Conservation (phyloP, 768 basidiomycete genomes). For the Galerina sulciceps region DNA sequence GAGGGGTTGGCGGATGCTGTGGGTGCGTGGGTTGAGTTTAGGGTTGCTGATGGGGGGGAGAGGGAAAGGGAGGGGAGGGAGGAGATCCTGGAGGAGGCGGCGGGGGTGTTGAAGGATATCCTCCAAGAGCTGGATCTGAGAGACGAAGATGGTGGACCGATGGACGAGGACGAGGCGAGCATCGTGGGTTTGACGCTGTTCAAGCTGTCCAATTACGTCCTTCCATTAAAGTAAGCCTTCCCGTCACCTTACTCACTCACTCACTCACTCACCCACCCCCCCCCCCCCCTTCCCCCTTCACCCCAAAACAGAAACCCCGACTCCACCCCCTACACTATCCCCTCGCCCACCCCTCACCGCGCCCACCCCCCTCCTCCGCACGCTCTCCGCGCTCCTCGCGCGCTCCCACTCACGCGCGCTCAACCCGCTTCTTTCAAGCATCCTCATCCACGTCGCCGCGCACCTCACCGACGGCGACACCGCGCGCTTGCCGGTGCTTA, state of each 20-base stretch:
- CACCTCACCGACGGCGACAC: constrained; percentile 74
- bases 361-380: constrained; percentile 64
- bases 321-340: constrained; percentile 41
- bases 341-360: constrained; percentile 59
- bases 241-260: too few relatives aligned
- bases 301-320: constrained; percentile 31
- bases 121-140: constrained; percentile 73
- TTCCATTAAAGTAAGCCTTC: constrained; percentile 63
- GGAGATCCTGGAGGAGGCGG: constrained; percentile 68
- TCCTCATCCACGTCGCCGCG: constrained; percentile 67
- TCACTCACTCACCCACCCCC: too few relatives aligned
- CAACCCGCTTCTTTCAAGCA: constrained; percentile 63
- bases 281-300: background rate
- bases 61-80: constrained; percentile 44
- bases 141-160: constrained; percentile 50
- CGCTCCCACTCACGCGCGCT: constrained; percentile 63
- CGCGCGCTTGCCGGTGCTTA: constrained; percentile 59
- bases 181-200: constrained; percentile 66
- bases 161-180: constrained; percentile 72
- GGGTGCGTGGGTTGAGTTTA: constrained; percentile 60
- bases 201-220: constrained; percentile 61
- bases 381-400: constrained; percentile 63
- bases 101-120: constrained; percentile 71
- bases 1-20: constrained; percentile 54
- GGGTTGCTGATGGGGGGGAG: constrained; percentile 31